Conservation (phyloP, 1,284 basidiomycete genomes). For the Athelia psychrophila region DNA sequence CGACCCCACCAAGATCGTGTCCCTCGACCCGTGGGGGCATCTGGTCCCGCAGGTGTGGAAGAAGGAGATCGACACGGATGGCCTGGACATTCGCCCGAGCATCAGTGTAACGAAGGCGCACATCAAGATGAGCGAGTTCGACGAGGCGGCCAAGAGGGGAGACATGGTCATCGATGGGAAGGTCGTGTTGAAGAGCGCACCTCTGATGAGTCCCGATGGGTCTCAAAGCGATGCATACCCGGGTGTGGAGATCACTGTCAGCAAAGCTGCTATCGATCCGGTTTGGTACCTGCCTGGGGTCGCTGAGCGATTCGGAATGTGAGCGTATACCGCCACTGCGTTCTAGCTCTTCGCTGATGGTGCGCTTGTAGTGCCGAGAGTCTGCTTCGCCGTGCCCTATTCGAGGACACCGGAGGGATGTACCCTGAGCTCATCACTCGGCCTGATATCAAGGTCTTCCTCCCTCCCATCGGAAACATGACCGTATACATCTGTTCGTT, state of each 20-base stretch:
- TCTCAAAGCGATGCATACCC: constrained; percentile 57
- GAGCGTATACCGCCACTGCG: constrained; percentile 25
- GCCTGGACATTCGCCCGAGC: constrained; percentile 83
- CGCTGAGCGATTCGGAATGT: constrained; percentile 87
- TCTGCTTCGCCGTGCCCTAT: constrained; percentile 83
- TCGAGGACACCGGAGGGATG: constrained; percentile 96
- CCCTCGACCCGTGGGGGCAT: constrained; percentile 95
- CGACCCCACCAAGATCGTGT: constrained; percentile 83
- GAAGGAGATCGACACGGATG: constrained; percentile 59
- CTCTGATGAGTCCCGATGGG: constrained; percentile 61
- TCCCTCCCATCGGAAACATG: constrained; percentile 90
- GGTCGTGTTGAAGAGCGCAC: constrained; percentile 69
- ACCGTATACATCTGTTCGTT: constrained; percentile 82
- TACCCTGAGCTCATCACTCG: constrained; percentile 95
- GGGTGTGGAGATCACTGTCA: constrained; percentile 85
- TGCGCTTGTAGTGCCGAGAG: constrained; percentile 65
- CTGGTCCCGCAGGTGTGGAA: constrained; percentile 80
- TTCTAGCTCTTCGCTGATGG: not conserved
- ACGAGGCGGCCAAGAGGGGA: constrained; percentile 76
- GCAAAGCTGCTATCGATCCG: constrained; percentile 88
- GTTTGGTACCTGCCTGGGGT: constrained; percentile 97
- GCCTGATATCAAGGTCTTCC: constrained; percentile 92
- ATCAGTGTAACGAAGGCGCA: constrained; percentile 90
- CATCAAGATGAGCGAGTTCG: constrained; percentile 90
- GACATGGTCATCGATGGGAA: constrained; percentile 81